A percentile compares a stretch with the other conserved stretches of the same genome.
Conservation (phyloP, 768 basidiomycete species). For the Boletellus ananiceps region DNA sequence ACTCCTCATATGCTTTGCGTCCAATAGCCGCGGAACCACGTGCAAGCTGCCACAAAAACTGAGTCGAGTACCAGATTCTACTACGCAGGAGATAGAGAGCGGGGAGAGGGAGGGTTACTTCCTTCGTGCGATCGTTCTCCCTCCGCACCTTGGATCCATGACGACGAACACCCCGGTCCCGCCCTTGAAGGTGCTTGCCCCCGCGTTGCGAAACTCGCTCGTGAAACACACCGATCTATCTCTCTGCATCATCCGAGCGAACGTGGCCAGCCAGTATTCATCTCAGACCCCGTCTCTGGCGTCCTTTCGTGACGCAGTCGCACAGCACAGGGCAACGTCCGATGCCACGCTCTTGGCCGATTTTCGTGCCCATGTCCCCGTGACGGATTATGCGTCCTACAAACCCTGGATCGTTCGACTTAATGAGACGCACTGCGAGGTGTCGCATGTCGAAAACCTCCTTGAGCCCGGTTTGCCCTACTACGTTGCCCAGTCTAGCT, state of each 20-base stretch:
- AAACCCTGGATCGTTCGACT: constrained; percentile 9
- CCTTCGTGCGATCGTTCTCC: too few species aligned
- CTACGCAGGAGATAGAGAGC: too few species aligned
- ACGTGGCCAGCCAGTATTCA: constrained; percentile 2
- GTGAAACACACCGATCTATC: not conserved
- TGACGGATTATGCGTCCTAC: constrained; percentile 8
- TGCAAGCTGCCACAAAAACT: too few species aligned
- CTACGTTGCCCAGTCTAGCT: constrained; percentile 3
- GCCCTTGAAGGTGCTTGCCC: too few species aligned
- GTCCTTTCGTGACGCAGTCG: not conserved
- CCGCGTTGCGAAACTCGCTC: not conserved
- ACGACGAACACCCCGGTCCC: too few species aligned
- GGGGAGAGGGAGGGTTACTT: too few species aligned
- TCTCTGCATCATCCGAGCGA: not conserved
- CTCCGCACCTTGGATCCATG: too few species aligned
- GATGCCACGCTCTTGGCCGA: not conserved
- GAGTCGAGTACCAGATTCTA: too few species aligned
- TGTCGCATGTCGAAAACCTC: constrained; percentile 8
- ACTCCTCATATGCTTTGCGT: too few species aligned
- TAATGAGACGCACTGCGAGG: constrained; percentile 4
- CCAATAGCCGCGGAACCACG: too few species aligned
- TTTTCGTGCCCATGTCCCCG: constrained; percentile 1
- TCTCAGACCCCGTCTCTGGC: not conserved
- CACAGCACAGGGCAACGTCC: not conserved
- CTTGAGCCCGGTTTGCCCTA: constrained; percentile 12